Conservation (phyloP, 371 early-diverging fungal species). For the Parasitella parasitica region DNA sequence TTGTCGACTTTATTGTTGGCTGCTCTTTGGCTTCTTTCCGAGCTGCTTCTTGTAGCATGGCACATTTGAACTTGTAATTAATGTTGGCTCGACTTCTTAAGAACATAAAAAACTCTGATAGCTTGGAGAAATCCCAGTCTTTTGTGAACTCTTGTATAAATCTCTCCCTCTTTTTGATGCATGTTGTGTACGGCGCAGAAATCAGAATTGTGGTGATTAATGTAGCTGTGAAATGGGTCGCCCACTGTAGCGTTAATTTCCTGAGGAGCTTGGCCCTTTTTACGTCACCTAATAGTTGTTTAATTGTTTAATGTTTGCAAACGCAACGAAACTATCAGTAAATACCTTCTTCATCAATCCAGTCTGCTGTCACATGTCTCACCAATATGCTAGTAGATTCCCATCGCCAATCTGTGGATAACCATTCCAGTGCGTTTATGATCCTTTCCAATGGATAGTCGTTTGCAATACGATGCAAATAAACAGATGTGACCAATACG, state of each 20-base stretch:
- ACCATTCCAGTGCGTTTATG: constrained; percentile 70
- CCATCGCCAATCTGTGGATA: constrained; percentile 69
- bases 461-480: constrained; percentile 71
- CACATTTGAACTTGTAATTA: constrained; percentile 70
- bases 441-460: constrained; percentile 70
- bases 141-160: constrained; percentile 68
- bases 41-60: constrained; percentile 73
- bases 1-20: background rate
- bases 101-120: constrained; percentile 77
- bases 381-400: constrained; percentile 64
- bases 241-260: constrained; percentile 60
- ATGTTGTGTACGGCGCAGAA: constrained; percentile 36
- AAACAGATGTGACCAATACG: constrained; percentile 66
- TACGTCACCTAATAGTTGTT: constrained; percentile 39
- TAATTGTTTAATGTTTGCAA: background rate
- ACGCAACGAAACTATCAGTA: background rate
- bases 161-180: constrained; percentile 50
- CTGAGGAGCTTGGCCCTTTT: constrained; percentile 55
- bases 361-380: constrained; percentile 66
- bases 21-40: constrained; percentile 17
- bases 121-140: constrained; percentile 77
- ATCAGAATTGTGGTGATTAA: constrained; percentile 43
- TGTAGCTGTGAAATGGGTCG: constrained; percentile 59
- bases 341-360: constrained; percentile 51
- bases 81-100: constrained; percentile 67